phyloP scores from a whole-genome alignment of 2,329 filamentous ascomycete species.

The Sarocladiaceae sp. region DNA sequence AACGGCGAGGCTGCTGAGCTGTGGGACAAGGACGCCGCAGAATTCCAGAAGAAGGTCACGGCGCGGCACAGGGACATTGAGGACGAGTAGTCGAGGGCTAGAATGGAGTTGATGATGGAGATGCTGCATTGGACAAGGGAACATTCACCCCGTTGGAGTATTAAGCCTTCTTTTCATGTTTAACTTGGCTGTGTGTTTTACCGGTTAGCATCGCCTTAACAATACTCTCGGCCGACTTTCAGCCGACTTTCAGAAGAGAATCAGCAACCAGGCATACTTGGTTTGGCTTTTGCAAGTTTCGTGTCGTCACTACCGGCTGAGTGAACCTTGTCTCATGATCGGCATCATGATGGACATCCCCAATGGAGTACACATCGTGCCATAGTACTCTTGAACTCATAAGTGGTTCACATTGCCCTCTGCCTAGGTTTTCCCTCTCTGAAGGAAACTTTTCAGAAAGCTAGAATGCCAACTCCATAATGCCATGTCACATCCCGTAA shows the following conservation, averaged over 20 bases:
- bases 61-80: constrained; percentile 58
- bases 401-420: constrained; percentile 26
- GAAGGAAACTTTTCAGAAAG: constrained; percentile 26
- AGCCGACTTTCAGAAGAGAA: no score
- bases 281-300: no score
- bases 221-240: no score
- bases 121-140: constrained; percentile 1
- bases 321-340: no score
- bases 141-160: neutral
- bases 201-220: neutral
- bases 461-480: constrained; percentile 42
- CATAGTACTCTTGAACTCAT: constrained; percentile 4
- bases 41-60: constrained; percentile 75
- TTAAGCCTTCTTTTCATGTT: constrained; percentile 2
- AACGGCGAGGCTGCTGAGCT: constrained; percentile 95
- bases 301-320: no score
- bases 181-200: neutral
- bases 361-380: no score
- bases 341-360: no score
- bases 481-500: constrained; percentile 35
- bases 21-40: constrained; percentile 81
- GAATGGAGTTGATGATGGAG: constrained; percentile 10
- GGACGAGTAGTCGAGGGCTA: constrained; percentile 43
- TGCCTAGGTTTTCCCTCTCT: constrained; percentile 30
- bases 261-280: no score